Evolutionary conservation across 805 yeast species (phyloP).

Genomic region (Starmerella floricola): DNA sequence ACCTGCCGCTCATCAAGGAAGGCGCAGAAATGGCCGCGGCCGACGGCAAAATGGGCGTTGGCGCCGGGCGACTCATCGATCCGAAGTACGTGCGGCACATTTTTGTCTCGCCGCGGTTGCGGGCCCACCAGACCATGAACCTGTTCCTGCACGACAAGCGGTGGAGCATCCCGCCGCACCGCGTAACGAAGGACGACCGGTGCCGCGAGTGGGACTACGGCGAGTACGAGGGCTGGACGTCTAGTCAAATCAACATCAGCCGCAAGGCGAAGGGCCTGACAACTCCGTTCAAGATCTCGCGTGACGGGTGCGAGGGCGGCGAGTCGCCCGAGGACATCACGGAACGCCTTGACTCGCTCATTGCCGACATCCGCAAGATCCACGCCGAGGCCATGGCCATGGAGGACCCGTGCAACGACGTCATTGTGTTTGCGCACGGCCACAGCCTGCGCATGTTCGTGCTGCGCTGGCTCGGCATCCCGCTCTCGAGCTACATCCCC

Average conservation of each 20-base stretch:
- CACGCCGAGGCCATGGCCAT: conserved; percentile 27
- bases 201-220: conserved; percentile 95
- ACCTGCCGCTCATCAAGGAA: conserved; percentile 59
- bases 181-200: conserved; percentile 37
- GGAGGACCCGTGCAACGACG: conserved; percentile 47
- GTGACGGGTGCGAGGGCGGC: conserved; percentile 88
- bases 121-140: conserved; percentile 68
- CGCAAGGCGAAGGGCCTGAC: conserved; percentile 23
- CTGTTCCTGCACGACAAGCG: conserved; percentile 44
- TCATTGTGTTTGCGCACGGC: conserved; percentile 83
- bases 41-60: conserved; percentile 62
- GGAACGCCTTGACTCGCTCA: conserved; percentile 57
- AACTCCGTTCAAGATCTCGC: conserved; percentile 56
- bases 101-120: conserved; percentile 65
- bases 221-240: conserved; percentile 76
- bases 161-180: conserved; percentile 22
- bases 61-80: conserved; percentile 45
- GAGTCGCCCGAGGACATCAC: conserved; percentile 59
- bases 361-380: conserved; percentile 47
- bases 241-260: conserved; percentile 44
- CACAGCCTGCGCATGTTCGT: conserved; percentile 84
- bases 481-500: conserved; percentile 55
- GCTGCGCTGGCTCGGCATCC: conserved; percentile 66
- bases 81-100: conserved; percentile 52
- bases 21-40: conserved; percentile 67